Evolutionary conservation across 768 basidiomycete species (phyloP).

Genomic region (Leucocoprinus sp.): DNA sequence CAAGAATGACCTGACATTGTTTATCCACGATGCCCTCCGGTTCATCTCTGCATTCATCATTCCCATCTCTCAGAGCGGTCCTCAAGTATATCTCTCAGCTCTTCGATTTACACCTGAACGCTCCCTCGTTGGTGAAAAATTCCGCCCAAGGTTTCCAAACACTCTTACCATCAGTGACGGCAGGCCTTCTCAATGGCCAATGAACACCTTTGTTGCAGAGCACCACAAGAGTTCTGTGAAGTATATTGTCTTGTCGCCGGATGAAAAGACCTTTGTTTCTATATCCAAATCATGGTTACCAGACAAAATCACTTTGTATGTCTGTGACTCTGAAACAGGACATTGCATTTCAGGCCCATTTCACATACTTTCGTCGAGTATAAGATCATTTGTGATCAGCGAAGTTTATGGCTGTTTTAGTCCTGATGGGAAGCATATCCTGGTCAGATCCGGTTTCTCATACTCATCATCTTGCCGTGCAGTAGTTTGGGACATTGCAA

Average conservation of each 20-base stretch:
- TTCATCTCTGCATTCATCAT: conserved; percentile 15
- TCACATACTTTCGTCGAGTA: conserved; percentile 15
- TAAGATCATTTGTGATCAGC: conserved; percentile 8
- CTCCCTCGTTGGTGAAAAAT: conserved; percentile 13
- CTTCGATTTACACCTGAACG: conserved; percentile 20
- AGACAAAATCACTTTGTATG: too few relatives aligned
- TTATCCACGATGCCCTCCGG: conserved; percentile 15
- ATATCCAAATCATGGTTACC: conserved; percentile 18
- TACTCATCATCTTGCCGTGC: conserved; percentile 10
- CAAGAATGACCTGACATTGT: conserved; percentile 9
- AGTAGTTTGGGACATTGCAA: conserved; percentile 16
- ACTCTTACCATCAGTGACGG: conserved; percentile 12
- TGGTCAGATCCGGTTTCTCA: conserved; percentile 17
- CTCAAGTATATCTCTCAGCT: conserved; percentile 22
- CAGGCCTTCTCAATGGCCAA: conserved; percentile 14
- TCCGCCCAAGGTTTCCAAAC: conserved; percentile 11
- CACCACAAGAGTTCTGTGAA: conserved; percentile 3
- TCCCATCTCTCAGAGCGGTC: conserved; percentile 16
- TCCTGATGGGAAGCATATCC: conserved; percentile 17
- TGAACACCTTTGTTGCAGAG: conserved; percentile 12
- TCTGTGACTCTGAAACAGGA: conserved; percentile 14
- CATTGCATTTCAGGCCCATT: conserved; percentile 12
- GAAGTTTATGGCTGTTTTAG: conserved; percentile 18
- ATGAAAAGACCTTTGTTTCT: conserved; percentile 19
- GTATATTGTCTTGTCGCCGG: conserved; percentile 21